Evolutionary conservation across 2,329 filamentous ascomycete genomes (phyloP).

Genomic region (Penicillium sp.): DNA sequence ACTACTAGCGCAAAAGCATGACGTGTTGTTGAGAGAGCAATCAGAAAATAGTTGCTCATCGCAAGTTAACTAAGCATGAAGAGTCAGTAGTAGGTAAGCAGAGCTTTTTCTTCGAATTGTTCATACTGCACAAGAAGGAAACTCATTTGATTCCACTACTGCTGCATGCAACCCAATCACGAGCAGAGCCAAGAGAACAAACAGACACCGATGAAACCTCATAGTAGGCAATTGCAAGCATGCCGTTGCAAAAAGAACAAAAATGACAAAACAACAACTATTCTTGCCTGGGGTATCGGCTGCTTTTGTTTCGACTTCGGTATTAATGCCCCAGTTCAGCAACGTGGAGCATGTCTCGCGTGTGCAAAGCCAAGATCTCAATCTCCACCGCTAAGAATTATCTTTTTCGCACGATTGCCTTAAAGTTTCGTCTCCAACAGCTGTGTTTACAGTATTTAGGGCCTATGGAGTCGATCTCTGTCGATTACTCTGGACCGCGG

Average conservation of each 20-base stretch:
- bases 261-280: background rate
- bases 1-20: conserved; percentile 23
- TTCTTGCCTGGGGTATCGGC: conserved; percentile 1
- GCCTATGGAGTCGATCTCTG: background rate
- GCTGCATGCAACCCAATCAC: conserved; percentile 10
- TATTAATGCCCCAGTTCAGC: background rate
- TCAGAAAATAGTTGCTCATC: conserved; percentile 15
- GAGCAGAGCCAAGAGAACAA: conserved; percentile 16
- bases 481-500: background rate
- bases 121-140: conserved; percentile 24
- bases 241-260: background rate
- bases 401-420: conserved; percentile 13
- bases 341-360: conserved; percentile 18
- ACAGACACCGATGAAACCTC: conserved; percentile 14
- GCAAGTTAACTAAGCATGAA: conserved; percentile 11
- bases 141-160: background rate
- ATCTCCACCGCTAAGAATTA: conserved; percentile 12
- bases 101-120: background rate
- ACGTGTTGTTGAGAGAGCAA: conserved; percentile 21
- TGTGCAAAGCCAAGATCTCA: background rate
- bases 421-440: background rate
- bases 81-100: conserved; percentile 7
- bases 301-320: conserved; percentile 19
- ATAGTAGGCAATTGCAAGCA: conserved; percentile 10
- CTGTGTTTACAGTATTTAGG: background rate